phyloP scores from a whole-genome alignment of 1,284 basidiomycete genomes.

The Ganoderma meredithae region DNA sequence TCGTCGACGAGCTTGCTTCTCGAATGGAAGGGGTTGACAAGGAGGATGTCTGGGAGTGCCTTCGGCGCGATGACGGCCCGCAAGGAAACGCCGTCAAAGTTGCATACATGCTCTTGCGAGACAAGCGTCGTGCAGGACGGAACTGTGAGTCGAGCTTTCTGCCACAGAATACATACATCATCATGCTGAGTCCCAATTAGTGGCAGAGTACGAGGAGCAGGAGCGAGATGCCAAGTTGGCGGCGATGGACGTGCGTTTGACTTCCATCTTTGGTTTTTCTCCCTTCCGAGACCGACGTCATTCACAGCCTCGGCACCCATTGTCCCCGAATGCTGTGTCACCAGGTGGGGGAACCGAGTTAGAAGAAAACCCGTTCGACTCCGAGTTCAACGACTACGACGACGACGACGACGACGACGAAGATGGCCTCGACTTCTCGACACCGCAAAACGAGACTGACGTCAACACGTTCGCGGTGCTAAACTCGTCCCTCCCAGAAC shows the following conservation, averaged over 20 bases:
- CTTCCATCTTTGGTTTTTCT: not conserved
- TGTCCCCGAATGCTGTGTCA: slow-evolving; percentile 59
- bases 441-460: slow-evolving; percentile 53
- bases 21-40: slow-evolving; percentile 82
- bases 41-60: slow-evolving; percentile 87
- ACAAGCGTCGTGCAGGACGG: slow-evolving; percentile 87
- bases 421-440: slow-evolving; percentile 68
- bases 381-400: slow-evolving; percentile 67
- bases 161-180: not conserved
- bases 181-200: slow-evolving; percentile 47
- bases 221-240: slow-evolving; percentile 83
- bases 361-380: slow-evolving; percentile 79
- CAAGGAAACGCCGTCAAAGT: slow-evolving; percentile 96
- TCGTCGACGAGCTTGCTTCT: slow-evolving; percentile 83
- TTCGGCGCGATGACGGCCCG: slow-evolving; percentile 81
- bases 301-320: slow-evolving; percentile 66
- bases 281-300: slow-evolving; percentile 12
- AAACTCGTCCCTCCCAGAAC: slow-evolving; percentile 80
- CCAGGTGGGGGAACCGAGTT: slow-evolving; percentile 60
- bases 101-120: slow-evolving; percentile 92
- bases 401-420: slow-evolving; percentile 73
- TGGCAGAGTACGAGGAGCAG: slow-evolving; percentile 78
- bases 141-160: slow-evolving; percentile 62
- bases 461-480: slow-evolving; percentile 84
- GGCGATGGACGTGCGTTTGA: slow-evolving; percentile 73